Evolutionary conservation across 2,329 filamentous ascomycete genomes (phyloP), one percentile per base, ranked within the genome.

Genomic region (Aspergillus sergii): DNA sequence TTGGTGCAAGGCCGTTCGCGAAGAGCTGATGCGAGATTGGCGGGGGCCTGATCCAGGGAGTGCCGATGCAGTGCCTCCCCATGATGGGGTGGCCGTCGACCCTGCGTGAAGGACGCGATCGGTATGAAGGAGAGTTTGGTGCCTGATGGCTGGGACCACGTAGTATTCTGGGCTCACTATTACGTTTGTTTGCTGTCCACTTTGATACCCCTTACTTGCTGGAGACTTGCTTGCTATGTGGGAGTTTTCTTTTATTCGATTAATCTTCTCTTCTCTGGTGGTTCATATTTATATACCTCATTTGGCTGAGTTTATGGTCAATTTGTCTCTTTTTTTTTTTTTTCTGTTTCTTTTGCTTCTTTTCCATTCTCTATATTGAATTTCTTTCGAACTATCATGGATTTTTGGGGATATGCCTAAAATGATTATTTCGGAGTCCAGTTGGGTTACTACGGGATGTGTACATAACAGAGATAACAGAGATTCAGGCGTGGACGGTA

Each of bases 1-100:
- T 72, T 99, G 95, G 95, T 93, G 91, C 77, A 85, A 84, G 68
- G 89, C 86, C 62, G 93, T 97, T 9, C 85, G 95, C 39, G 89
- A 92, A 75, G 94, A 98, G 81, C 88, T 98, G 68, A 86, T 89
- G 46, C 84, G 85, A 54, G 94, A 97, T 72, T 90, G 87, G 85
- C 82, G 81, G 73, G 76, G 68, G 45, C 66, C 72, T 56, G 79
- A 80, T 54, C 67, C 69, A 16, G 67, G 69, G 16, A 69, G 59
- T 21, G 54, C 59, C 11, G 57, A 58, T 56, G 64, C 64, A 50
- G 50, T 71, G 26, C 69, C 68, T 12, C 67, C 66, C 3, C 68
- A 66, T 59, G 72, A 70, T 58, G 65, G 66, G 53, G 60, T 70
- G 54, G 63, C 39, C 34, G 39, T 56, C 54, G 53, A 62, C 21